Evolutionary conservation across 345 rosid species (phyloP).

Genomic region (Jatropha curcas): DNA sequence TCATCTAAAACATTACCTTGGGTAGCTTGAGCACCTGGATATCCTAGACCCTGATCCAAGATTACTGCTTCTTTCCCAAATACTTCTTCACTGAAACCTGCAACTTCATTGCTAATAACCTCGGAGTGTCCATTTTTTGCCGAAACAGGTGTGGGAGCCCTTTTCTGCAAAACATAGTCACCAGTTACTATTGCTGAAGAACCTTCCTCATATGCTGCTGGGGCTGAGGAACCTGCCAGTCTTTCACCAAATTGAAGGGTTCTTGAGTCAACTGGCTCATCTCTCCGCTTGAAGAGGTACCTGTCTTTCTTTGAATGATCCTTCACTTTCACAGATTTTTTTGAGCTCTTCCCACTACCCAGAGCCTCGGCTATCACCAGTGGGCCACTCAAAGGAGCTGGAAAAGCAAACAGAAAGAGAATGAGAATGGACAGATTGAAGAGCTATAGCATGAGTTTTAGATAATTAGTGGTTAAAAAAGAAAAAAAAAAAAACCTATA

Average conservation of each 20-base stretch:
- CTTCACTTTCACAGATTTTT: slow-evolving; percentile 67
- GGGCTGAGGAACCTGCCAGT: slow-evolving; percentile 40
- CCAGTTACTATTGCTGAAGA: slow-evolving; percentile 42
- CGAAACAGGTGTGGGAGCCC: slow-evolving; percentile 38
- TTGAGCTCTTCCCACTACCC: slow-evolving; percentile 60
- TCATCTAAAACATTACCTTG: slow-evolving; percentile 20
- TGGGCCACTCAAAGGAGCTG: slow-evolving; percentile 99
- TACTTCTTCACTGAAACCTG: slow-evolving; percentile 35
- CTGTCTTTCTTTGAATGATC: slow-evolving; percentile 73
- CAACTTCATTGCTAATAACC: slow-evolving; percentile 33
- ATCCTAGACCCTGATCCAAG: slow-evolving; percentile 27
- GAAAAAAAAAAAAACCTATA: background rate
- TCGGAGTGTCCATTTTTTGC: slow-evolving; percentile 42
- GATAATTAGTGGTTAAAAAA: too few relatives aligned
- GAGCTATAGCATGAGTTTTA: slow-evolving; percentile 17
- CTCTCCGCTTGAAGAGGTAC: slow-evolving; percentile 79
- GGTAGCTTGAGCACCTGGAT: slow-evolving; percentile 1
- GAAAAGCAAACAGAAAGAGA: slow-evolving; percentile 19
- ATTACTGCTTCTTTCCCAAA: slow-evolving; percentile 32
- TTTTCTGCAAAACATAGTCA: slow-evolving; percentile 76
- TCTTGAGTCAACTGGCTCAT: slow-evolving; percentile 48
- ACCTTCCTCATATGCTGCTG: slow-evolving; percentile 39
- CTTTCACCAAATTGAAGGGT: slow-evolving; percentile 36
- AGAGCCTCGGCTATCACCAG: slow-evolving; percentile 84
- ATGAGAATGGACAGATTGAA: slow-evolving; percentile 16